phyloP scores from a whole-genome alignment of 2,329 filamentous ascomycete species.

The Gnomoniopsis sp. region DNA sequence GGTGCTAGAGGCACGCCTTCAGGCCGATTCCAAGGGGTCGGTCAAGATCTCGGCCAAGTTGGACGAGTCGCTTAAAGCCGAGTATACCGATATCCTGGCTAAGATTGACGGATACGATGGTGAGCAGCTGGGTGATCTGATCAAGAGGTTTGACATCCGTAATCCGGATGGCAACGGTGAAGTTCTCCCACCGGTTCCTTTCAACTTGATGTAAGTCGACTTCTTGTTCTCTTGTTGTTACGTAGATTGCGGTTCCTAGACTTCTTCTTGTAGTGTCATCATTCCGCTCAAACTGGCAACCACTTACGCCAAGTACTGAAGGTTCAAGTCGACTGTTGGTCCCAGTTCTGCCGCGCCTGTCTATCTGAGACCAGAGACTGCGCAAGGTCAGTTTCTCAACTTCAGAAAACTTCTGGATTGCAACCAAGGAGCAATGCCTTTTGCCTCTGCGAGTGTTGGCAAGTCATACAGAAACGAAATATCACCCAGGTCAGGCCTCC shows the following conservation, averaged over 20 bases:
- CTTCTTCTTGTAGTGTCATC: not conserved
- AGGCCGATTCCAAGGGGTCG: slow-evolving; percentile 56
- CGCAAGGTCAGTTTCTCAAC: slow-evolving; percentile 67
- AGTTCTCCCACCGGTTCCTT: slow-evolving; percentile 59
- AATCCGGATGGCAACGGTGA: slow-evolving; percentile 60
- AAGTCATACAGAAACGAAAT: slow-evolving; percentile 72
- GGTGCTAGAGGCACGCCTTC: slow-evolving; percentile 60
- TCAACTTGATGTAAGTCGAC: slow-evolving; percentile 58
- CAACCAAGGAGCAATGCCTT: slow-evolving; percentile 65
- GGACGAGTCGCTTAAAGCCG: slow-evolving; percentile 57
- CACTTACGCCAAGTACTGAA: not conserved
- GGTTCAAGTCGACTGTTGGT: slow-evolving; percentile 64
- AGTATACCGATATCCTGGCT: slow-evolving; percentile 64
- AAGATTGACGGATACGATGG: slow-evolving; percentile 63
- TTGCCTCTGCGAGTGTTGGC: slow-evolving; percentile 67
- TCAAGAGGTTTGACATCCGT: slow-evolving; percentile 62
- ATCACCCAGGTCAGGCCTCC: slow-evolving; percentile 60
- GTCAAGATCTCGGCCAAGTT: slow-evolving; percentile 59
- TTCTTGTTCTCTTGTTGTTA: not conserved
- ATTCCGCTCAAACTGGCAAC: not conserved
- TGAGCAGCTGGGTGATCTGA: slow-evolving; percentile 58
- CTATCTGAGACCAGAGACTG: slow-evolving; percentile 63
- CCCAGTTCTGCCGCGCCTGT: slow-evolving; percentile 61
- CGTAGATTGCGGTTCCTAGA: not conserved
- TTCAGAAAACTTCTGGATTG: slow-evolving; percentile 67